These are phyloP conservation scores for Debaryomyces coudertii DNA, from an alignment of 1,139 yeast genomes.

Conservation along the genomic window DNA sequence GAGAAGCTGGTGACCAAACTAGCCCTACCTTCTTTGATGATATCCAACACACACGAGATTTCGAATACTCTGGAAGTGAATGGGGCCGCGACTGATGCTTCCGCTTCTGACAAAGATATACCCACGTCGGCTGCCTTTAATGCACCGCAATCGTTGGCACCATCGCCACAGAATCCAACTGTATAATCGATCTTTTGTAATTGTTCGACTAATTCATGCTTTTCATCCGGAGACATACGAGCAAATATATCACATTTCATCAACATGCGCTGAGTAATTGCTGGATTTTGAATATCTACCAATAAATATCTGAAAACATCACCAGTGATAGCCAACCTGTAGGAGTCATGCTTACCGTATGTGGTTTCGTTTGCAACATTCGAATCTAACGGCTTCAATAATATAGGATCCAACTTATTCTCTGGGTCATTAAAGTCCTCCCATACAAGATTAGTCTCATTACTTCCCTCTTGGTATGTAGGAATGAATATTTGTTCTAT, in stretches of 20 bases:
- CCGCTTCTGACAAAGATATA: constrained; percentile 93
- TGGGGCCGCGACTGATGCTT: constrained; percentile 98
- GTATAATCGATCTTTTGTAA: constrained; percentile 84
- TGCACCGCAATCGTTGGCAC: constrained; percentile 97
- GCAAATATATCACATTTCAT: constrained; percentile 83
- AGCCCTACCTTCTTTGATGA: constrained; percentile 92
- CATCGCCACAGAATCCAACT: constrained; percentile 98
- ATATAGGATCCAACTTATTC: constrained; percentile 58
- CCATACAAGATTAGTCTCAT: constrained; percentile 54
- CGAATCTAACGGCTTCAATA: constrained; percentile 54
- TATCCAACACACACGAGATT: constrained; percentile 88
- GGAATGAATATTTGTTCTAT: constrained; percentile 68
- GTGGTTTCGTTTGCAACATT: constrained; percentile 23
- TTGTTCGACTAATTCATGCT: constrained; percentile 90
- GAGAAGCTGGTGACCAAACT: constrained; percentile 93
- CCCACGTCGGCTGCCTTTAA: constrained; percentile 97
- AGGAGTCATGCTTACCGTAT: constrained; percentile 32
- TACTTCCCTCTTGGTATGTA: constrained; percentile 46
- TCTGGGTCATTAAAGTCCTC: constrained; percentile 62
- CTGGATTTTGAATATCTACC: constrained; percentile 50
- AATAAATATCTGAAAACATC: constrained; percentile 82
- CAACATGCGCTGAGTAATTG: constrained; percentile 58
- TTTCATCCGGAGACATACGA: constrained; percentile 98
- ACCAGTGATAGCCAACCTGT: constrained; percentile 85
- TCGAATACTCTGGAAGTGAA: constrained; percentile 90